Evolutionary conservation across 2,329 filamentous ascomycete species (phyloP).

Genomic region (Ilyonectria robusta): DNA sequence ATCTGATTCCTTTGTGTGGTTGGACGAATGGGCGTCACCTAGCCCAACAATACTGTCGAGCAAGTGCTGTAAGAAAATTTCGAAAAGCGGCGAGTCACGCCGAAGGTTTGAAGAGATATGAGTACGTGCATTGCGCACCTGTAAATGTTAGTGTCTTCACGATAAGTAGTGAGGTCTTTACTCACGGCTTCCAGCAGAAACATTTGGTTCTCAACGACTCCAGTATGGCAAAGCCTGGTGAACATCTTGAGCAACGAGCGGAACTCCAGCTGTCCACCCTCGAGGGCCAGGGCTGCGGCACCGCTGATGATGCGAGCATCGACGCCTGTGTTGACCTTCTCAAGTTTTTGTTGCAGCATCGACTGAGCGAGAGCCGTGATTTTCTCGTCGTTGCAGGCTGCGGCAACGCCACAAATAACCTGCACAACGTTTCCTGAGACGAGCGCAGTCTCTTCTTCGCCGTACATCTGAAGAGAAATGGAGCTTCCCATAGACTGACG

Average conservation of each 20-base stretch:
- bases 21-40: slow-evolving; percentile 84
- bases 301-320: slow-evolving; percentile 90
- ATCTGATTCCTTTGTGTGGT: slow-evolving; percentile 82
- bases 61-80: slow-evolving; percentile 86
- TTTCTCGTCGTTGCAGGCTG: slow-evolving; percentile 86
- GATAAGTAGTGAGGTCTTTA: slow-evolving; percentile 28
- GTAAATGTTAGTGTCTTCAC: slow-evolving; percentile 34
- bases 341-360: slow-evolving; percentile 96
- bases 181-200: slow-evolving; percentile 80
- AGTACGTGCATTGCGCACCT: slow-evolving; percentile 84
- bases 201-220: slow-evolving; percentile 77
- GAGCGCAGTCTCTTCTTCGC: slow-evolving; percentile 83
- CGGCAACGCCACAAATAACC: slow-evolving; percentile 92
- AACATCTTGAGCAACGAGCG: slow-evolving; percentile 89
- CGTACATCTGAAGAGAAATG: slow-evolving; percentile 81
- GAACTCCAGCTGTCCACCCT: slow-evolving; percentile 86
- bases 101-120: slow-evolving; percentile 80
- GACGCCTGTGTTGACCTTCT: slow-evolving; percentile 83
- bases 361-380: slow-evolving; percentile 94
- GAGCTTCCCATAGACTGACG: slow-evolving; percentile 79
- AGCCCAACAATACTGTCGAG: slow-evolving; percentile 91
- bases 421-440: slow-evolving; percentile 94
- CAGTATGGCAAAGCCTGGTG: slow-evolving; percentile 80
- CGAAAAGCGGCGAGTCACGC: slow-evolving; percentile 81
- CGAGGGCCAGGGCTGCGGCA: slow-evolving; percentile 82